Evolutionary conservation across 164 flowering plant genomes (phyloP), one percentile per base, ranked within the genome.

Genomic region (Macadamia integrifolia): DNA sequence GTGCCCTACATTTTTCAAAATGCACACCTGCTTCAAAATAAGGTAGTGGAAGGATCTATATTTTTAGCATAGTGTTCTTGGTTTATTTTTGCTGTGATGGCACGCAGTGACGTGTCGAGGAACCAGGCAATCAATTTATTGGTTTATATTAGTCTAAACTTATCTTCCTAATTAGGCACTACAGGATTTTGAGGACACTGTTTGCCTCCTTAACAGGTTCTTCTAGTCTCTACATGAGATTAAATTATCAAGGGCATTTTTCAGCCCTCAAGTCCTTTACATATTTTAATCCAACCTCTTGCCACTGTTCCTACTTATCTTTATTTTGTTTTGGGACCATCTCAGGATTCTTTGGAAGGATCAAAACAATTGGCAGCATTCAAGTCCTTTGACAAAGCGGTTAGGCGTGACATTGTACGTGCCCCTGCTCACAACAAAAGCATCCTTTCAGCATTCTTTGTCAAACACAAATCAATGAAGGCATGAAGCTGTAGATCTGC

Each of bases 381-480:
- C 72, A 79, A 85, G 73, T 91, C 98, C 66, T 84, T 87, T 65
- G 88, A 80, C 64, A 74, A 71, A 48, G 74, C 72, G 61, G 79
- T 66, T 61, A 80, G 79, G 18, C 84, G 69, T 50, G 83, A 73
- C 53, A 74, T 60, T 31, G 63, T 82, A 1, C 89, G 66, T 40
- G 77, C 84, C 49, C 91, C 93, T 67, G 77, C 68, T 76, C 93
- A 97, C 65, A 87, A 87, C 76, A 93, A 80, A 79, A 91, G 92
- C 69, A 59, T 93, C 83, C 78, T 91, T 40, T 87, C 98, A 15
- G 76, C 85, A 35, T 83, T 87, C 80, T 84, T 91, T 70, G 82
- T 71, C 58, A 91, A 87, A 75, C 87, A 74, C 67, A 91, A 90
- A 74, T 66, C 81, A 23, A 49, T 72, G 8, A 86, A 82, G 77